Evolutionary conservation across 208 protist species (phyloP).

Genomic region (Leishmania gerbilli): DNA sequence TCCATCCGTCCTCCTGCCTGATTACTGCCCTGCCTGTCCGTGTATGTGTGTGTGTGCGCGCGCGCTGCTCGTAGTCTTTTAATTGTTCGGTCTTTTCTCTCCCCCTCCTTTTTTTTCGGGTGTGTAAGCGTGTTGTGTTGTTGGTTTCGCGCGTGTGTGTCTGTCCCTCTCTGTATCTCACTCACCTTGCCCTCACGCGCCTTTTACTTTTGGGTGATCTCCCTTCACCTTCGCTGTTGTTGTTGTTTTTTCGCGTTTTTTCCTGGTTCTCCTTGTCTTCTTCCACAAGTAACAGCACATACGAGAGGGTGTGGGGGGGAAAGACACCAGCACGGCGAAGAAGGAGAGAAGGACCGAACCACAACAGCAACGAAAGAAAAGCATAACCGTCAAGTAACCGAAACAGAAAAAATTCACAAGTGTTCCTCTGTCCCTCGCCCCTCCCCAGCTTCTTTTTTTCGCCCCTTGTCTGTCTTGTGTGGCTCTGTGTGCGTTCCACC

Average conservation of each 20-base stretch:
- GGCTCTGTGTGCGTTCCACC: too few species aligned
- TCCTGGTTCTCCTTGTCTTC: not conserved
- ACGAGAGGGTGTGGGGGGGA: not conserved
- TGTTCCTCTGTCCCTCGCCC: not conserved
- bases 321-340: not conserved
- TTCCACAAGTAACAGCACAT: not conserved
- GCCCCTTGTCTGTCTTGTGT: not conserved
- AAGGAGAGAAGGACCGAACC: too few species aligned
- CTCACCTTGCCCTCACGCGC: not conserved
- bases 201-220: too few species aligned
- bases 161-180: not conserved
- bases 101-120: not conserved
- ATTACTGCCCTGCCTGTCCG: not conserved
- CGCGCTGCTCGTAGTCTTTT: not conserved
- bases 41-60: not conserved
- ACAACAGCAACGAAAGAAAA: not conserved
- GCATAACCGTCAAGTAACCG: not conserved
- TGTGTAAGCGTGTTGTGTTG: too few species aligned
- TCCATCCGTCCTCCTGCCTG: not conserved
- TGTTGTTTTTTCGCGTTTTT: not conserved
- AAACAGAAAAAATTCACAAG: not conserved
- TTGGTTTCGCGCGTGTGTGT: not conserved
- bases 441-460: not conserved
- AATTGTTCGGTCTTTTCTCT: not conserved
- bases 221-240: not conserved